These are phyloP conservation scores for Artemisia argyi DNA, from an alignment of 129 eudicot genomes.

Conservation along the genomic window DNA sequence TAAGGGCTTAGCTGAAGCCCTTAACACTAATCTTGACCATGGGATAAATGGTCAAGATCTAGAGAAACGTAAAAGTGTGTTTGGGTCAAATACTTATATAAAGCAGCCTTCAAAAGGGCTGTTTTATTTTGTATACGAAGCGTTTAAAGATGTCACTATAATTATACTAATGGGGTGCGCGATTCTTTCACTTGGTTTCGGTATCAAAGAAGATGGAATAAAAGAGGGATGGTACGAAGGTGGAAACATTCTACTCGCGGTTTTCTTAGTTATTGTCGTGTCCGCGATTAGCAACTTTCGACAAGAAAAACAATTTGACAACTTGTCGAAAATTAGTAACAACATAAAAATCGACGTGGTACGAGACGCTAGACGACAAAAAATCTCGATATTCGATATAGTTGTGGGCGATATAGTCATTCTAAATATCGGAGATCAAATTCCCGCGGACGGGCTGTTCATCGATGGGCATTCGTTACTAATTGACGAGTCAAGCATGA, in stretches of 20 bases:
- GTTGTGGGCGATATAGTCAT: slow-evolving; percentile 74
- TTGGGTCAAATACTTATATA: slow-evolving; percentile 65
- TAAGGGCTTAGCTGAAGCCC: slow-evolving; percentile 42
- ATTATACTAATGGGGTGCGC: slow-evolving; percentile 70
- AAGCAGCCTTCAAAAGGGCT: slow-evolving; percentile 66
- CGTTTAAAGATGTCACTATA: slow-evolving; percentile 66
- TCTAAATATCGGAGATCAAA: slow-evolving; percentile 70
- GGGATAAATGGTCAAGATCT: slow-evolving; percentile 51
- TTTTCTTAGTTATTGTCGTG: slow-evolving; percentile 64
- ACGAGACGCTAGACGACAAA: slow-evolving; percentile 65
- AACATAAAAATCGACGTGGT: slow-evolving; percentile 58
- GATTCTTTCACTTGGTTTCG: slow-evolving; percentile 67
- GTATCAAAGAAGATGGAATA: slow-evolving; percentile 59
- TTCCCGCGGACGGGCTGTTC: slow-evolving; percentile 81
- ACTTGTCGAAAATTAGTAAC: slow-evolving; percentile 66
- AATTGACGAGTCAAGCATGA: slow-evolving; percentile 84
- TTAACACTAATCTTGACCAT: slow-evolving; percentile 40
- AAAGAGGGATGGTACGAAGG: slow-evolving; percentile 87
- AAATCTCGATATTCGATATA: slow-evolving; percentile 62
- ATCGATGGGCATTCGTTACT: slow-evolving; percentile 70
- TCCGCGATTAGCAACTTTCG: slow-evolving; percentile 72
- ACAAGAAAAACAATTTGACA: slow-evolving; percentile 74
- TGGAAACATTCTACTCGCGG: slow-evolving; percentile 79
- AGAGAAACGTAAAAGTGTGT: slow-evolving; percentile 25
- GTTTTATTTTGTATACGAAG: slow-evolving; percentile 49